Base-by-base conservation (phyloP, 148 eudicot species). In the Camellia japonica region DNA sequence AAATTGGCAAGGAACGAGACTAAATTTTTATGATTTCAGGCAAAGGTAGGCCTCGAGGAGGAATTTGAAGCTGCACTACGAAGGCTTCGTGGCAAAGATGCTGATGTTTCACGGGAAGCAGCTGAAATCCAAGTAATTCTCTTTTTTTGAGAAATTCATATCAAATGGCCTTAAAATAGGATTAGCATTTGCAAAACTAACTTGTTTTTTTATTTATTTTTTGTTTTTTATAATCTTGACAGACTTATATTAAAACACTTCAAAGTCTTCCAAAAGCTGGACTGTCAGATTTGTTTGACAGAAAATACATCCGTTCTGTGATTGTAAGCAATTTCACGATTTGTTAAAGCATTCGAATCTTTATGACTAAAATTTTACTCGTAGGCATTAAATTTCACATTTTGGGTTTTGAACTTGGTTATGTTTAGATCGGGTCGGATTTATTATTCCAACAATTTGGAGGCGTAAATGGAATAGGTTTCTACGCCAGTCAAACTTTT, bases 401-500 rank as follows among this genome's bases (percentile, higher is more conserved):
- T 30, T 30, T 30, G 38, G 38, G 38, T 63, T 65, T 62, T 69
- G 42, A 30, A 30, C 15, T 54, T 65, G 42, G 5, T 73, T 23
- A 4, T 72, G 44, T 79, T 78, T 71, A 94, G 98, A 87, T 94
- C 62, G 97, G 38, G 91, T 91, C n/a, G 97, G 97, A 71, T 72
- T 94, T 62, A 94, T 94, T 91, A 30, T 91, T 88, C 75, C 98
- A 94, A 79, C 98, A 94, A 85, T 86, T 87, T 81, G 94, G 89
- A 76, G 98, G 98, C 69, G 88, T 90, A 70, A 94, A 93, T 73
- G 98, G 95, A 51, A 80, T 94, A 8, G 88, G 91, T 2, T 94
- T 94, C 82, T 94, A 94, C 76, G 88, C 89, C 12, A 89, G 89
- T 73, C 80, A 91, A 80, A 93, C 90, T 41, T 93, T 94, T 73